phyloP scores from a whole-genome alignment of 2,329 filamentous ascomycete genomes.

The Mollisia scopiformis region DNA sequence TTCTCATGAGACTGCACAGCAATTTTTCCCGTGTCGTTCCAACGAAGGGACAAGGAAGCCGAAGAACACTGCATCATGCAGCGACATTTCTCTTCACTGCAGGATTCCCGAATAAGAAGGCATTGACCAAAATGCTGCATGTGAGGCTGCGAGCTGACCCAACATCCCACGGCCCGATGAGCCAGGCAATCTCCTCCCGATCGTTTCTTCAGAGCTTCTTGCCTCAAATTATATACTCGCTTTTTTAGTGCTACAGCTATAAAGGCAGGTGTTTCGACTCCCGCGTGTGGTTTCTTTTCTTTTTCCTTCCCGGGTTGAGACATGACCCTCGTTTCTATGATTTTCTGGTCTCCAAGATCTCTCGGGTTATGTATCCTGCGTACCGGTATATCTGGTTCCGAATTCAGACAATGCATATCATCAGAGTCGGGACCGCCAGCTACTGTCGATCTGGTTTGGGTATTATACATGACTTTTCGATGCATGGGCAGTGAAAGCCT shows the following conservation, averaged over 20 bases:
- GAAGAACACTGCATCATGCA: not conserved
- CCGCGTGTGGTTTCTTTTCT: not conserved
- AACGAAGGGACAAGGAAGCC: not conserved
- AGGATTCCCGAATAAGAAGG: not conserved
- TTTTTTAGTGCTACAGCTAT: not conserved
- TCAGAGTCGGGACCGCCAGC: not conserved
- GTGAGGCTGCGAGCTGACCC: not conserved
- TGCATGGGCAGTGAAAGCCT: not conserved
- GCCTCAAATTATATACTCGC: not conserved
- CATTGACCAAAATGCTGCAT: not conserved
- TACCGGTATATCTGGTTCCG: not conserved
- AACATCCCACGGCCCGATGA: not conserved
- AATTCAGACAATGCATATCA: constrained; percentile 3
- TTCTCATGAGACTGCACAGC: not conserved
- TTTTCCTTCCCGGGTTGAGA: not conserved
- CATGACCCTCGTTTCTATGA: not conserved
- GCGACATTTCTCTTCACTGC: not conserved
- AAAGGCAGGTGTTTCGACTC: not conserved
- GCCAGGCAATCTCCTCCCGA: not conserved
- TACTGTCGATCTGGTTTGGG: not conserved
- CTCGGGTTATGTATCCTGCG: not conserved
- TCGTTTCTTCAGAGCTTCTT: not conserved
- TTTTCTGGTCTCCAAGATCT: not conserved
- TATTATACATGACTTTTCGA: no score
- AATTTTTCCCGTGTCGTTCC: not conserved